Base-by-base conservation (phyloP, 306 rosid species). In the Castanospermum australe region DNA sequence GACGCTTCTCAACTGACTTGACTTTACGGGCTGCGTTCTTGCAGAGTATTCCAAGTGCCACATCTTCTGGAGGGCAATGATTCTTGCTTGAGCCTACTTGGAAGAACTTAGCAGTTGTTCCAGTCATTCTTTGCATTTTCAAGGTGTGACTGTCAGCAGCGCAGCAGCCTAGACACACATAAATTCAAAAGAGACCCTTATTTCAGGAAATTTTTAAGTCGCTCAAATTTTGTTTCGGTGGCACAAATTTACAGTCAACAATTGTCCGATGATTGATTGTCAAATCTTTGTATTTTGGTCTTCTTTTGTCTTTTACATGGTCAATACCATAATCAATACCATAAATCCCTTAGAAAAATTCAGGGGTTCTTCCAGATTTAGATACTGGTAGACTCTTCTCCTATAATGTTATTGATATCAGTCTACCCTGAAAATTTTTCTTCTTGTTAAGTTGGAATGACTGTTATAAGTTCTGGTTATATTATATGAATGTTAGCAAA, bases 41-140 rank as follows among this genome's bases (percentile, higher is more conserved):
- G 91, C 90, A 91, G 90, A 68, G 89, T 78, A 89, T 96, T 81
- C 93, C 98, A 22, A 78, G 81, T 47, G 30, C 83, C 64, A 75
- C 86, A 17, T 67, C 74, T 20, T 61, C 74, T 24, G 82, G 22
- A 57, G 85, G 88, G 71, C 67, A 69, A 15, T 83, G 86, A 84
- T 71, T 73, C 63, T 41, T 72, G 80, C 33, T 55, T 80, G 73
- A 45, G 51, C 25, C 71, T 30, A 47, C 30, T 44, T 76, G 73
- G 52, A 77, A 72, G 66, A 64, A 67, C 22, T 68, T 48, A 56
- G 74, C 24, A 42, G 25, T 45, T 71, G 73, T 54, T 81, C 65
- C 17, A 41, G 21, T 67, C 8, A 6, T 73, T 67, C 13, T 64
- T 48, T 44, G 54, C 60, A 36, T 32, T 72, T 78, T 13, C 21